Conservation (phyloP, 352 stramenopile genomes). For the Pythium dissotocum region DNA sequence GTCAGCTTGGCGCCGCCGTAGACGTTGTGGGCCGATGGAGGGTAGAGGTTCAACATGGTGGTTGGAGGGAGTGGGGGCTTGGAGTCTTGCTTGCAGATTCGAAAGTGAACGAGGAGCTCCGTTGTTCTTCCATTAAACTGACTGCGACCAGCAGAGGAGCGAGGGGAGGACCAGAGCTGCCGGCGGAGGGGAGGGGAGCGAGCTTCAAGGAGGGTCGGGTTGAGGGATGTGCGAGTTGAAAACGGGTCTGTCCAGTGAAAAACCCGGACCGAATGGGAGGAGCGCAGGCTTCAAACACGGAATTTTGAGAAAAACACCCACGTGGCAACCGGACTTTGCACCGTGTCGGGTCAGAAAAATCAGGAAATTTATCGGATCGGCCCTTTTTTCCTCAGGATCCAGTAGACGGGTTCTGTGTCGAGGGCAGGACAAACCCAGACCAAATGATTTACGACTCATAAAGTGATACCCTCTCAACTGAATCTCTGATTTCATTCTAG, state of each 20-base stretch:
- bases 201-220: constrained; percentile 17
- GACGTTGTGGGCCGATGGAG: constrained; percentile 59
- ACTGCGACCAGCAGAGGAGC: neutral
- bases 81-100: constrained; percentile 27
- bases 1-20: constrained; percentile 48
- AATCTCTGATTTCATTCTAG: constrained; percentile 10
- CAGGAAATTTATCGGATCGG: neutral
- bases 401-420: constrained; percentile 18
- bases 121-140: neutral
- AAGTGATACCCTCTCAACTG: neutral
- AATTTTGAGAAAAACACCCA: constrained; percentile 4
- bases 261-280: neutral
- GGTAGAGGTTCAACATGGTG: constrained; percentile 81
- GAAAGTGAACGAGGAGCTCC: constrained; percentile 25
- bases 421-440: constrained; percentile 11
- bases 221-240: neutral
- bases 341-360: neutral
- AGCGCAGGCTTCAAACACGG: neutral
- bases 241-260: constrained; percentile 1
- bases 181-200: neutral
- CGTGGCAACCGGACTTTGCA: neutral
- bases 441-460: neutral
- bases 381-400: neutral
- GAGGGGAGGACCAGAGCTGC: neutral
- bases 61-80: constrained; percentile 6